These are phyloP conservation scores for Collybiopsis confluens DNA, from an alignment of 768 basidiomycete genomes.

Conservation along the genomic window DNA sequence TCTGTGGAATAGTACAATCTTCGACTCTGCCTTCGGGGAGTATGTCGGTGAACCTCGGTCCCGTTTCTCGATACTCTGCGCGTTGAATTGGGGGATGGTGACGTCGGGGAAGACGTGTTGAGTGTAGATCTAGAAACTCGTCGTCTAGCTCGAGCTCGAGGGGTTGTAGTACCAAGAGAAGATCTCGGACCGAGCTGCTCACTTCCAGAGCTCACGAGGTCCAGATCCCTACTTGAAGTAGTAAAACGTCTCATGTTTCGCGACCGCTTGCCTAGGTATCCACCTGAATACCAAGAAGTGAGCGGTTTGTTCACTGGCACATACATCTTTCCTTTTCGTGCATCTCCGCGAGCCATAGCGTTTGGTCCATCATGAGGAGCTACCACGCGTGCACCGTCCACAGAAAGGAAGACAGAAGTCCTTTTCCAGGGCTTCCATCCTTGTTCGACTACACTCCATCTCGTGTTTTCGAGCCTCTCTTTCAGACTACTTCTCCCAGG, in stretches of 20 bases:
- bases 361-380: background rate
- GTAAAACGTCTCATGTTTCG: background rate
- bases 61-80: background rate
- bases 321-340: constrained; percentile 5
- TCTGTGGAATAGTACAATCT: background rate
- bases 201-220: constrained; percentile 2
- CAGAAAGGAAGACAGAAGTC: constrained; percentile 1
- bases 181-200: background rate
- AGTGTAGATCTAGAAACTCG: background rate
- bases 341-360: constrained; percentile 4
- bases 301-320: background rate
- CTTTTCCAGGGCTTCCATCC: constrained; percentile 4
- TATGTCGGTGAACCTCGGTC: background rate
- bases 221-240: background rate
- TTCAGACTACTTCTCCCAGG: background rate
- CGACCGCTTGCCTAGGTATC: background rate
- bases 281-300: constrained; percentile 3
- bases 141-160: background rate
- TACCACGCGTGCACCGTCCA: constrained; percentile 1
- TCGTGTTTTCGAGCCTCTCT: background rate
- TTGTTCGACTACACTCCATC: constrained; percentile 5
- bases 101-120: background rate
- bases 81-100: background rate
- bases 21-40: constrained; percentile 2
- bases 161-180: background rate